phyloP scores from a whole-genome alignment of 768 basidiomycete species.

The Phylloporus sp. region DNA sequence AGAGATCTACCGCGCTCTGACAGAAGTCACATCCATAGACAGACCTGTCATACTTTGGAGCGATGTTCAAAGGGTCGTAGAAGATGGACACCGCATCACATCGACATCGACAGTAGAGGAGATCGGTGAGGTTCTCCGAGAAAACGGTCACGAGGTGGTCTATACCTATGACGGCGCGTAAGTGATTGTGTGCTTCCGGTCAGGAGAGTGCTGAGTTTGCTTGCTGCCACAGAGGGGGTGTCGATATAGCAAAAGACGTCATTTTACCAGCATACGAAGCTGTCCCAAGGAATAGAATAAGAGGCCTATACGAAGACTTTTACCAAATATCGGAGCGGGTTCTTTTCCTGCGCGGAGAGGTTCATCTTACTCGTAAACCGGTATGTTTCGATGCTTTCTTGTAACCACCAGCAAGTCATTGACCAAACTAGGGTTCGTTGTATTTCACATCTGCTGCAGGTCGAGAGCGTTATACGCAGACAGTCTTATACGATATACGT shows the following conservation, averaged over 20 bases:
- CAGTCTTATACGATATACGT: conserved; percentile 31
- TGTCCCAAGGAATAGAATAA: conserved; percentile 30
- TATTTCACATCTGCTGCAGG: conserved; percentile 32
- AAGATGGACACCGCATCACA: conserved; percentile 19
- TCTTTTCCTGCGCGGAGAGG: conserved; percentile 38
- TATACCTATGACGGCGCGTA: conserved; percentile 41
- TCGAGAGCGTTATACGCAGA: conserved; percentile 25
- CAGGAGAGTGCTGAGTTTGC: not conserved
- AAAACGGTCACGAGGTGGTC: conserved; percentile 39
- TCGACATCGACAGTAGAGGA: conserved; percentile 23
- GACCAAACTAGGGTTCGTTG: conserved; percentile 27
- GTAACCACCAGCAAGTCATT: not conserved
- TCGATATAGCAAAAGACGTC: conserved; percentile 39
- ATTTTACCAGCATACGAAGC: conserved; percentile 33
- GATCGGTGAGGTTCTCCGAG: conserved; percentile 31
- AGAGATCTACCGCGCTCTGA: conserved; percentile 18
- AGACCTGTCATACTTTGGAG: conserved; percentile 26
- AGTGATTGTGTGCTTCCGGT: conserved; percentile 15
- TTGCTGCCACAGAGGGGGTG: conserved; percentile 29
- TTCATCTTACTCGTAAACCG: conserved; percentile 37
- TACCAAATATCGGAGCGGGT: conserved; percentile 32
- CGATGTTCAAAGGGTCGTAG: conserved; percentile 17
- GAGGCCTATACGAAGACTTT: conserved; percentile 40
- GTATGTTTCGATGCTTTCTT: conserved; percentile 18
- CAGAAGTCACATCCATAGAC: conserved; percentile 4